Base-by-base conservation (phyloP, 2,329 filamentous ascomycete genomes). In the Domatiomyces globalis region DNA sequence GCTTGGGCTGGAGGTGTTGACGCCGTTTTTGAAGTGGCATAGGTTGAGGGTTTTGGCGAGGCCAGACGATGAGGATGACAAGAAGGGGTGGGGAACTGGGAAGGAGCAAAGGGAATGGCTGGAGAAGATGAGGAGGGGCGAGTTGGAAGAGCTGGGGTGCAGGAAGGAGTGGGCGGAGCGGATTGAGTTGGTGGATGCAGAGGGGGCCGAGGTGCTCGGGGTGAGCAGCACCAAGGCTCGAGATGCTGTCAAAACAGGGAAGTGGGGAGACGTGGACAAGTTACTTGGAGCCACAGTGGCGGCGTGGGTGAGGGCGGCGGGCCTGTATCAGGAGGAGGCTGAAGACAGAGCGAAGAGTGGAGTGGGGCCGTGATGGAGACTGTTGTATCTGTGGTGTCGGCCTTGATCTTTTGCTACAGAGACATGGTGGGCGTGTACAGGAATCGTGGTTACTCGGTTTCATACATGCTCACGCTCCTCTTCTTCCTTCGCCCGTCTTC, bases 221-320 rank as follows among this genome's bases (percentile, higher is more conserved):
- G 65, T 73, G 33, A 73, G 70, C 59, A 72, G 69, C 25, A 73
- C 70, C 1, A 65, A 58, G 46, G 69, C 68, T 2, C 65, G 70
- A 10, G 62, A 68, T 51, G 67, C 67, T 5, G 61, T 63, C 7
- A 56, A 62, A 25, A 55, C 58, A 17, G 53, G 54, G 8, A 62
- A 64, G 42, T 56, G 58, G 19, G 55, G 63, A 6, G 63, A 65
- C 25, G 60, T 71, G 39, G 57, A 64, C 5, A 63, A 62, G 57
- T 52, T 71, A 51, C 65, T 71, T 22, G 57, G 58, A 18, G 36
- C 51, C 4, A 43, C 44, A 1, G 56, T 61, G 6, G 53, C 49
- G 15, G 52, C 49, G 42, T 61, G 56, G 56, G 54, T 61, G 3
- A 42, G 48, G 29, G 42, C 51, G 43, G 49, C 36, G 19, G 50